Conservation (phyloP, 208 protist genomes). For the Leishmania arabica region DNA sequence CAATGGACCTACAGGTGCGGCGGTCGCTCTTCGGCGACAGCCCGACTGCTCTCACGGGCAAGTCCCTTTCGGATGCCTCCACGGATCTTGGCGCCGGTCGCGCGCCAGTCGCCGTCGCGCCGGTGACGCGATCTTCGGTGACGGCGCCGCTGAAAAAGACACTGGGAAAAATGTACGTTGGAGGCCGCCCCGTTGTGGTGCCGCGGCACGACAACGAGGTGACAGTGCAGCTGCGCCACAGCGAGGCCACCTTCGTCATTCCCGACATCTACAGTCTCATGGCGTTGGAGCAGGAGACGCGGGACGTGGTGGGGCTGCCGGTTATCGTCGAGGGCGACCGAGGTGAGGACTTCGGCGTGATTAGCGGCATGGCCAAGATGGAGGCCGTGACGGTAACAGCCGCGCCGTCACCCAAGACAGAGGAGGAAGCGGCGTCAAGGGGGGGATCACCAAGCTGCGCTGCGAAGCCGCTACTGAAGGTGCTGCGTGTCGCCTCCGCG, state of each 20-base stretch:
- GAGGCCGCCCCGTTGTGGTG: conserved; percentile 52
- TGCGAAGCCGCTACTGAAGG: conserved; percentile 20
- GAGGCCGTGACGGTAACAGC: not conserved
- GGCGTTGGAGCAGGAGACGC: conserved; percentile 33
- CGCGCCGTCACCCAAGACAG: conserved; percentile 14
- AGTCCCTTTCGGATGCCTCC: not conserved
- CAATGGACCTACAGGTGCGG: conserved; percentile 16
- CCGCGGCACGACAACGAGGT: conserved; percentile 59
- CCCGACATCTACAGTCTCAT: conserved; percentile 55
- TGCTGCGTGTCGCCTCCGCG: conserved; percentile 62
- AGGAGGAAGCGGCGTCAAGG: conserved; percentile 17
- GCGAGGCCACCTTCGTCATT: conserved; percentile 50
- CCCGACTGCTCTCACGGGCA: conserved; percentile 5
- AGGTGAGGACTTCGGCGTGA: conserved; percentile 77
- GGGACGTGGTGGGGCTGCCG: conserved; percentile 51
- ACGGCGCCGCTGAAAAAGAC: conserved; percentile 24
- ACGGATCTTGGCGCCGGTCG: not conserved
- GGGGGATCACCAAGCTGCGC: not conserved
- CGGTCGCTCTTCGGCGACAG: conserved; percentile 25
- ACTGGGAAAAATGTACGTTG: conserved; percentile 53
- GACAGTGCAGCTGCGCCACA: conserved; percentile 50
- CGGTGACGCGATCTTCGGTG: not conserved
- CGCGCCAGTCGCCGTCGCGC: not conserved
- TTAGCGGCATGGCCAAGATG: conserved; percentile 32
- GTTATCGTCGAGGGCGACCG: conserved; percentile 87